Percentiles rank a stretch among this genome's conserved stretches.
phyloP scores from a whole-genome alignment of 495 filamentous ascomycete species.

The Podospora anserina region DNA sequence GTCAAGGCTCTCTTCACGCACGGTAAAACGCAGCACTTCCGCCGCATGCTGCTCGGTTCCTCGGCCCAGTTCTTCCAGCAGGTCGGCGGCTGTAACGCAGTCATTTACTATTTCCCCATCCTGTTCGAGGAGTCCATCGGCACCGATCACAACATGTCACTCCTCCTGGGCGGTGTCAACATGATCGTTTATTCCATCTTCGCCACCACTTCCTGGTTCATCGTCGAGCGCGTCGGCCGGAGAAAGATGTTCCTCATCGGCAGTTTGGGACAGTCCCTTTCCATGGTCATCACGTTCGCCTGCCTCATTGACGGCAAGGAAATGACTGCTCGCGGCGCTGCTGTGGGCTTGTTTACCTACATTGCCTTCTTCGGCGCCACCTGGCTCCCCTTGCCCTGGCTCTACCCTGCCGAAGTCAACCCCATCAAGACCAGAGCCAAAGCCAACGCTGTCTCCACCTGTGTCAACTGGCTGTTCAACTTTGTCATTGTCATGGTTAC shows the following conservation, averaged over 20 bases:
- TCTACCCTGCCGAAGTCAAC: conserved; percentile 66
- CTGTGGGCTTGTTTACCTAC: conserved; percentile 75
- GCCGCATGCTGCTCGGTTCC: conserved; percentile 59
- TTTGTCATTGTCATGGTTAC: conserved; percentile 80
- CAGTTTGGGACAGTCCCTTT: conserved; percentile 62
- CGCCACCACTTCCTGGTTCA: conserved; percentile 75
- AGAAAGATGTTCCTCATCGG: conserved; percentile 70
- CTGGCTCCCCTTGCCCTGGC: conserved; percentile 68
- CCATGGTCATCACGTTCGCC: conserved; percentile 74
- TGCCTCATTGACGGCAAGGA: conserved; percentile 60
- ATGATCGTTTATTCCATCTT: conserved; percentile 77
- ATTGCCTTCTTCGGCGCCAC: conserved; percentile 75
- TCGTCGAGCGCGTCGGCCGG: conserved; percentile 70
- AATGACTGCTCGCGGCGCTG: conserved; percentile 62
- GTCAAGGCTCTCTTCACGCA: conserved; percentile 56
- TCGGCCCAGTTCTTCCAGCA: conserved; percentile 76
- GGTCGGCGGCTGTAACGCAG: conserved; percentile 70
- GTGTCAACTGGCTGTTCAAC: conserved; percentile 79
- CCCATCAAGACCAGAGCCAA: conserved; percentile 71
- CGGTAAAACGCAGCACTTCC: conserved; percentile 64
- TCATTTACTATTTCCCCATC: conserved; percentile 81
- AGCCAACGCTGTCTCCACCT: conserved; percentile 73
- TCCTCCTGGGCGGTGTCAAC: conserved; percentile 76
- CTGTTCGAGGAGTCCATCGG: conserved; percentile 66
- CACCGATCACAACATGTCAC: conserved; percentile 55